Evolutionary conservation across 1,284 basidiomycete genomes (phyloP).

Genomic region (Psilocybe mexicana): DNA sequence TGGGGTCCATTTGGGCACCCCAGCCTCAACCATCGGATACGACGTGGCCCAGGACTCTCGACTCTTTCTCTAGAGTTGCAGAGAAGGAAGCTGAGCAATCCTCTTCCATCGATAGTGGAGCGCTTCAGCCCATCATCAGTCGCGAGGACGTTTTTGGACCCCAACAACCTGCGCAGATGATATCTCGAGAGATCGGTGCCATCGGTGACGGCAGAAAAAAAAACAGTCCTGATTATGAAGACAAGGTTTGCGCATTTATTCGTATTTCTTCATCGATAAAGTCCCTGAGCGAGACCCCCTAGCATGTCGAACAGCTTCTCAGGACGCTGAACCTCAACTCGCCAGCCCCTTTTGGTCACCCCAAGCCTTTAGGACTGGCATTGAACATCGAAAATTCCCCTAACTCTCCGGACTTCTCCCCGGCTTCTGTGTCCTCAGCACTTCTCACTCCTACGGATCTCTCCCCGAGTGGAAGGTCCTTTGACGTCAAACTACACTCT

Average conservation of each 20-base stretch:
- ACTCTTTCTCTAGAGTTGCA: slow-evolving; percentile 54
- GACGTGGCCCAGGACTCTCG: slow-evolving; percentile 64
- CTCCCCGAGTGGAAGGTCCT: slow-evolving; percentile 57
- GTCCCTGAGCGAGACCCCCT: slow-evolving; percentile 12
- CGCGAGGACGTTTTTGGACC: slow-evolving; percentile 66
- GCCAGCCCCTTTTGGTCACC: slow-evolving; percentile 50
- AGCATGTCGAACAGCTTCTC: slow-evolving; percentile 69
- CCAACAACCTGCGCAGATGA: slow-evolving; percentile 27
- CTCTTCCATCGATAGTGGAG: slow-evolving; percentile 23
- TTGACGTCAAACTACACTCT: slow-evolving; percentile 54
- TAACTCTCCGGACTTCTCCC: slow-evolving; percentile 65
- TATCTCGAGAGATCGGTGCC: slow-evolving; percentile 59
- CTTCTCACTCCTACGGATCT: slow-evolving; percentile 68
- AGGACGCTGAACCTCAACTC: slow-evolving; percentile 75
- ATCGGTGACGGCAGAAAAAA: slow-evolving; percentile 76
- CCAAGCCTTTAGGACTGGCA: slow-evolving; percentile 44
- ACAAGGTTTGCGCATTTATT: slow-evolving; percentile 41
- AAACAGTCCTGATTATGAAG: slow-evolving; percentile 53
- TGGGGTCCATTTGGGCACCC: slow-evolving; percentile 74
- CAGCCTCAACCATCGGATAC: slow-evolving; percentile 65
- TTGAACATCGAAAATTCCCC: slow-evolving; percentile 44
- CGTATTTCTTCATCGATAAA: slow-evolving; percentile 19
- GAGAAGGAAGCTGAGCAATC: slow-evolving; percentile 35
- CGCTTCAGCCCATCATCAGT: slow-evolving; percentile 34
- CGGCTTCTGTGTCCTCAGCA: slow-evolving; percentile 63